These are phyloP conservation scores for Fusarium tanahbumbuense DNA, from an alignment of 2,329 filamentous ascomycete species.

Conservation along the genomic window DNA sequence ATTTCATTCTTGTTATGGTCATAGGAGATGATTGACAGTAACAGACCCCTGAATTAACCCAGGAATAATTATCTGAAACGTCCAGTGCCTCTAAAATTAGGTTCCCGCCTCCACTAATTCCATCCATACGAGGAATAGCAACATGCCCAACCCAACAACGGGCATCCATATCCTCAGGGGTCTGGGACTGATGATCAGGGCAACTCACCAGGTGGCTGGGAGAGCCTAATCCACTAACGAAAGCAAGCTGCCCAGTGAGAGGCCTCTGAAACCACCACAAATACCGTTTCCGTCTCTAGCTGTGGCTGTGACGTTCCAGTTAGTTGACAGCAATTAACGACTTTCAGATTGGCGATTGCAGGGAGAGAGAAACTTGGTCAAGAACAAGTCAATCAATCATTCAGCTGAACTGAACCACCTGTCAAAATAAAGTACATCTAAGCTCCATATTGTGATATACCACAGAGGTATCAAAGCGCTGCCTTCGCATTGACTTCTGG, in stretches of 20 bases:
- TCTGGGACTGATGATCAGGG: conserved; percentile 24
- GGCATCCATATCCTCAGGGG: conserved; percentile 25
- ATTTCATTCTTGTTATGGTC: neutral
- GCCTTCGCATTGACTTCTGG: neutral
- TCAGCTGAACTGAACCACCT: neutral
- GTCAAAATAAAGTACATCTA: neutral
- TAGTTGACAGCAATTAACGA: conserved; percentile 10
- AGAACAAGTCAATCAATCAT: neutral
- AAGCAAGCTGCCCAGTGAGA: conserved; percentile 28
- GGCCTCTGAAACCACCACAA: conserved; percentile 36
- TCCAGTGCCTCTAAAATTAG: conserved; percentile 36
- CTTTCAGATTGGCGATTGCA: conserved; percentile 37
- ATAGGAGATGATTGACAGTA: conserved; percentile 7
- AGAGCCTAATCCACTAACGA: conserved; percentile 18
- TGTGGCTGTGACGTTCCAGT: conserved; percentile 26
- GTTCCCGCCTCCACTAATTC: conserved; percentile 21
- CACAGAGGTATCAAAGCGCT: neutral
- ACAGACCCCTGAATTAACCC: conserved; percentile 27
- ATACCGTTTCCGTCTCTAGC: conserved; percentile 22
- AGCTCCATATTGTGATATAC: neutral
- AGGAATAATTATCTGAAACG: conserved; percentile 36
- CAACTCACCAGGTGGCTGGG: conserved; percentile 18
- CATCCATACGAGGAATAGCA: conserved; percentile 23
- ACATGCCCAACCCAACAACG: neutral
- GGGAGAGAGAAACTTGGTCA: conserved; percentile 2